Base-by-base conservation (phyloP, 169 alveolate genomes). In the Eimeria acervulina region DNA sequence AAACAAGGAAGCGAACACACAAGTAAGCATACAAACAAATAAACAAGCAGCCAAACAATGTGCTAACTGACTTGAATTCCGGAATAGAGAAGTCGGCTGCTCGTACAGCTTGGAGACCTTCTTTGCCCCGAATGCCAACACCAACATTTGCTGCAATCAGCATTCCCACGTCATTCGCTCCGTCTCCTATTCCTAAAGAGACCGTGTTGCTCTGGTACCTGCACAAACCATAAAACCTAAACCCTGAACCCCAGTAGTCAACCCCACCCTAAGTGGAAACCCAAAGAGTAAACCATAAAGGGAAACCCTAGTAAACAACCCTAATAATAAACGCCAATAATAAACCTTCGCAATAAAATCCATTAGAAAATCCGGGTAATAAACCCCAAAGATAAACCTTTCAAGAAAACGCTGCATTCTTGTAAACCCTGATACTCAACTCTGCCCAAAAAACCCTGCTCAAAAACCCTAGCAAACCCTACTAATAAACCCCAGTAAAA, bases 91-190 rank as follows among this genome's bases (percentile, higher is more conserved):
- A 98, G 93, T 98, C 99, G 7, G 99, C 98, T 0, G 98, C 97
- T 55, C 98, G 98, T 40, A 98, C 98, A 0, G 99, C 99, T 95
- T 99, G 99, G 61, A 98, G 96, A 12, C 99, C 99, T 97, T 99
- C 99, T 94, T 98, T 97, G 12, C 99, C 99, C 61, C 97, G 97
- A 44, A 99, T 98, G 33, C 99, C 99, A 33, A 99, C 99, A 26
- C 99, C 99, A 15, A 99, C 99, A 96, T 99, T 99, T 33, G 99
- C 99, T 94, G 99, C 99, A 96, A 98, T 98, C 52, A 99, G 98
- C 99, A 99, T 99, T 36, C 99, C 99, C 42, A 99, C 99, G 97
- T 99, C 99, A 98, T 99, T 99, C 28, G 99, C 99, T 19, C 99
- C 99, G 96, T 99, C 99, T 8, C 99, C 99, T 31, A 95, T 85